Percentiles rank a stretch among this genome's conserved stretches.
These are phyloP conservation scores for Chaetomiaceae sp. DNA, from an alignment of 2,329 filamentous ascomycete species.

Conservation along the genomic window DNA sequence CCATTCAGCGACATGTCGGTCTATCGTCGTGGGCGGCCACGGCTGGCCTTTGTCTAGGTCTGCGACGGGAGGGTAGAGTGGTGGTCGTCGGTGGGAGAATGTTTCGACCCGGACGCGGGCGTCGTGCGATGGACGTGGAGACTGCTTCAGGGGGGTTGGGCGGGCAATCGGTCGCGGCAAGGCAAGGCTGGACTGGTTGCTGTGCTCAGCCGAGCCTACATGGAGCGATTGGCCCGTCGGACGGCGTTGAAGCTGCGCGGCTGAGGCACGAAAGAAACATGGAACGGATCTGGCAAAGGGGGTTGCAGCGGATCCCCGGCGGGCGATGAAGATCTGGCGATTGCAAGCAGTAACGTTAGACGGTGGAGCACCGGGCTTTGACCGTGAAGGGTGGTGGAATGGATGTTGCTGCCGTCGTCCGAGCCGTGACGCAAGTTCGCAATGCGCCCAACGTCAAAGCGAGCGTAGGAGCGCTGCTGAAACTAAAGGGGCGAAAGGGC, in stretches of 20 bases:
- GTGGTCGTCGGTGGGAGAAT: constrained; percentile 12
- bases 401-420: no score
- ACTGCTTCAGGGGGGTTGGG: constrained; percentile 16
- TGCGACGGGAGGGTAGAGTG: constrained; percentile 17
- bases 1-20: constrained; percentile 88
- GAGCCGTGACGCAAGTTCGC: no score
- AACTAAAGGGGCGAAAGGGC: not conserved
- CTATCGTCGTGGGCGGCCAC: constrained; percentile 12
- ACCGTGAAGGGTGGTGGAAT: not conserved
- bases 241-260: constrained; percentile 7
- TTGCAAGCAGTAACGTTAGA: no score
- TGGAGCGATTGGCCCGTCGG: constrained; percentile 17
- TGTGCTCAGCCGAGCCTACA: constrained; percentile 15
- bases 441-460: no score
- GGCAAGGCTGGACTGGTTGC: constrained; percentile 14
- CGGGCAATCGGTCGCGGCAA: no score
- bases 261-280: constrained; percentile 16
- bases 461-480: not conserved
- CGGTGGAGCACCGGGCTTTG: constrained; percentile 1
- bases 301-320: constrained; percentile 17
- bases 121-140: constrained; percentile 2
- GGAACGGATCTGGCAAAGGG: constrained; percentile 15
- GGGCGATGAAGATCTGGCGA: constrained; percentile 12
- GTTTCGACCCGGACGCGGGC: constrained; percentile 6
- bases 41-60: constrained; percentile 10